Evolutionary conservation across 2,329 filamentous ascomycete genomes (phyloP), one percentile per base, ranked within the genome.

Genomic region (Sporothrix luriei): DNA sequence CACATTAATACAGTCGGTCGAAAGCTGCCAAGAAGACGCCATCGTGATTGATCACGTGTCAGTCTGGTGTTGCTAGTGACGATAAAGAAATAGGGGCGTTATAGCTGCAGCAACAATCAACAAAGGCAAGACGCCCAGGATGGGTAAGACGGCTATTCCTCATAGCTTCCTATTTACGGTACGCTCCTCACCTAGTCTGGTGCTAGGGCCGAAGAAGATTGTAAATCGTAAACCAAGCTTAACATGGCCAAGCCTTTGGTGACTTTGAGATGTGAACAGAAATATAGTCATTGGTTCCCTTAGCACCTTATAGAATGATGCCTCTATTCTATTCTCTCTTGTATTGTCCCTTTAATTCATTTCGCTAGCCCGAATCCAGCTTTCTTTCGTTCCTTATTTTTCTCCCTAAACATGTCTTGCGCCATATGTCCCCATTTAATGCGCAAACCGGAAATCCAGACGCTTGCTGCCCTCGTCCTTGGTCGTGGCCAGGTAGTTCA

Each of bases 401-500:
- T 13, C n/a, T n/a, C n/a, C 29, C n/a, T n/a, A 0, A 38, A 38
- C 9, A n/a, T 38, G 76, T 46, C 24, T 24, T 52, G 5, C 21
- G 19, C 11, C 38, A 26, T 38, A 11, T 6, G 29, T 3, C 11
- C 4, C 2, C 21, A 13, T 21, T 59, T 74, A 78, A 61, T 78
- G 75, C 54, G 75, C 73, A 68, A 78, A 79, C 11, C 77, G 73
- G 68, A 79, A 79, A 66, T 78, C 77, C 54, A 78, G 71, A 33
- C 77, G 74, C 72, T 78, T 78, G 70, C 77, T 78, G 2, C 76
- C 77, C 38, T 76, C 62, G 55, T 78, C 77, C 29, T 71, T 76
- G n/a, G 77, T 78, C 5, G 73, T 78, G 29, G 75, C 74, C 9
- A 79, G 71, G 52, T 78, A 78, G 9, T 73, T 57, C 21, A 78